These are phyloP conservation scores for Bonnemaisonia californica DNA, from an alignment of 31 red algal genomes.

Conservation along the genomic window DNA sequence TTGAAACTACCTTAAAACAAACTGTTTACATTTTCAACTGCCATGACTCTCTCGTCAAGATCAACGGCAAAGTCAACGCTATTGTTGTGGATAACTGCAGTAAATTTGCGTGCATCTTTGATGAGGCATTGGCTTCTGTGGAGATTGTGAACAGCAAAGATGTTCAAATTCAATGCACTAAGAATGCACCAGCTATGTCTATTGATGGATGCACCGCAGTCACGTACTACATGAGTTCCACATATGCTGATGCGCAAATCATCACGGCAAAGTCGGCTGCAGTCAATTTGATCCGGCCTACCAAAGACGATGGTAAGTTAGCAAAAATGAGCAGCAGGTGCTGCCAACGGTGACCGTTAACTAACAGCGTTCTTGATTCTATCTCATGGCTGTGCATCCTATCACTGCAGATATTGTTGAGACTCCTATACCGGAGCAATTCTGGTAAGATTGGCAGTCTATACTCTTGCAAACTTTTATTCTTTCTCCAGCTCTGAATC, in stretches of 20 bases:
- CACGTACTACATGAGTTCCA: slow-evolving; percentile 58
- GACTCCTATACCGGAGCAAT: slow-evolving; percentile 74
- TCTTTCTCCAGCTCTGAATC: too few species aligned
- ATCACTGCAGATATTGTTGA: slow-evolving; percentile 52
- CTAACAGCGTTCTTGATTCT: too few species aligned
- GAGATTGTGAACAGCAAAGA: slow-evolving; percentile 70
- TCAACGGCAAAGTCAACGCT: slow-evolving; percentile 70
- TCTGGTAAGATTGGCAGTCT: too few species aligned
- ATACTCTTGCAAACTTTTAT: too few species aligned
- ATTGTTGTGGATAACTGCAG: slow-evolving; percentile 74
- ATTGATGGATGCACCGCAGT: slow-evolving; percentile 58
- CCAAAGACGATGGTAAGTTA: slow-evolving; percentile 53
- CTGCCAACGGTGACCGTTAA: too few species aligned
- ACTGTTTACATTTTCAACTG: slow-evolving; percentile 67
- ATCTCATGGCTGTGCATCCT: background rate
- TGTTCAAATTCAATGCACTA: slow-evolving; percentile 68
- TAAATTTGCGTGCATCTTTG: slow-evolving; percentile 80
- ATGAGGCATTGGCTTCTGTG: slow-evolving; percentile 57
- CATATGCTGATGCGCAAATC: slow-evolving; percentile 47
- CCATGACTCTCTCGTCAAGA: slow-evolving; percentile 48
- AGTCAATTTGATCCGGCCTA: slow-evolving; percentile 77
- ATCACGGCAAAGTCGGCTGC: slow-evolving; percentile 87
- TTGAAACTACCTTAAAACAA: slow-evolving; percentile 68
- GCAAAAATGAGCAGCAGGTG: background rate
- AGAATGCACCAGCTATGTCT: slow-evolving; percentile 43